Conservation (phyloP, 1,284 basidiomycete species). For the Phylloboletellus chloephorus region DNA sequence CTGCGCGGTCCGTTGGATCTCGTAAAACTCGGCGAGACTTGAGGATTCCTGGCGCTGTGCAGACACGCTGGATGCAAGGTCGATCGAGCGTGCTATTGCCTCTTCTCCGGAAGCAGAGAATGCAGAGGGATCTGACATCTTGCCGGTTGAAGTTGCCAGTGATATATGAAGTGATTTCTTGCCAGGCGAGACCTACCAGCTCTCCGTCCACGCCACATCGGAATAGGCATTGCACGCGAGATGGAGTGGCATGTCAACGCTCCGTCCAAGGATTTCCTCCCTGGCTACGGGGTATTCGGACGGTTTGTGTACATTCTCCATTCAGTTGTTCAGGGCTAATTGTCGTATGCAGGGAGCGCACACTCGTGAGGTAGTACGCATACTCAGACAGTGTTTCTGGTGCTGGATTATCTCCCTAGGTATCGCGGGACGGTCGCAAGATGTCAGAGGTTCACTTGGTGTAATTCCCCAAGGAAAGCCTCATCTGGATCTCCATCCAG, state of each 20-base stretch:
- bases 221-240: constrained; percentile 15
- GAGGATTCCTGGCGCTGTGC: constrained; percentile 33
- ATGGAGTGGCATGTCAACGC: constrained; percentile 28
- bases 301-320: constrained; percentile 15
- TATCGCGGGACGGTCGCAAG: constrained; percentile 28
- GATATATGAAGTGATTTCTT: too few species aligned
- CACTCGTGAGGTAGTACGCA: too few species aligned
- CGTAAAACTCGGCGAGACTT: constrained; percentile 55
- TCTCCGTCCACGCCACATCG: constrained; percentile 18
- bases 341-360: constrained; percentile 19
- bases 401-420: constrained; percentile 9
- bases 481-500: constrained; percentile 31
- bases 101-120: constrained; percentile 62
- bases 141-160: neutral
- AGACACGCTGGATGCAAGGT: constrained; percentile 38
- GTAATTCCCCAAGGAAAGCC: constrained; percentile 22
- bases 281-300: constrained; percentile 21
- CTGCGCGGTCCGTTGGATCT: constrained; percentile 51
- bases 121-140: constrained; percentile 18
- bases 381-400: neutral
- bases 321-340: neutral
- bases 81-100: constrained; percentile 49
- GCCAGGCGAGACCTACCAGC: too few species aligned
- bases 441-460: constrained; percentile 20
- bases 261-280: constrained; percentile 28